Conservation (phyloP, 768 basidiomycete genomes). For the Pulveroboletus frians region DNA sequence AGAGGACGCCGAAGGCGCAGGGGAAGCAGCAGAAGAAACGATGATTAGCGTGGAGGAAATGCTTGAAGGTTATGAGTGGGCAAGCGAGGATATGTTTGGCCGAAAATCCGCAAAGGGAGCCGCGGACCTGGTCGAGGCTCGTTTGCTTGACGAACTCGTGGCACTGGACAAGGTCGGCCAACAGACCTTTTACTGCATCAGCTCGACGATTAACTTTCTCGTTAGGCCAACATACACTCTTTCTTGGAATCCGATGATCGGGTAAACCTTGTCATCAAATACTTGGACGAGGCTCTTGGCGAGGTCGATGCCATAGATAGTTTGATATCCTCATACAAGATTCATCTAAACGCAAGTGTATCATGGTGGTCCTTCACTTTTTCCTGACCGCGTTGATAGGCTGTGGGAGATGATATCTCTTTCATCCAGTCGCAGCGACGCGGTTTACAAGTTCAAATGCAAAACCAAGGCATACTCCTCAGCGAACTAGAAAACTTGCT, state of each 20-base stretch:
- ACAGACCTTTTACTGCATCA: not conserved
- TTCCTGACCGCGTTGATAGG: constrained; percentile 43
- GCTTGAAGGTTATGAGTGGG: constrained; percentile 98
- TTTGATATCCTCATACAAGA: constrained; percentile 88
- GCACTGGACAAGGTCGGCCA: constrained; percentile 83
- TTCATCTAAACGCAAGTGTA: constrained; percentile 81
- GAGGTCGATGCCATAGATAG: constrained; percentile 91
- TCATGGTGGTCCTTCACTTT: not conserved
- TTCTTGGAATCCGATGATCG: constrained; percentile 96
- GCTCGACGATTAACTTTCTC: not conserved
- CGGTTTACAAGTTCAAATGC: constrained; percentile 94
- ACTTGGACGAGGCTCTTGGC: constrained; percentile 80
- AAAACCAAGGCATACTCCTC: constrained; percentile 85
- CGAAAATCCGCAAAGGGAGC: constrained; percentile 63
- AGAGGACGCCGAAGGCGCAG: constrained; percentile 53
- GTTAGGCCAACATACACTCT: constrained; percentile 88
- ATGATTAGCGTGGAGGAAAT: constrained; percentile 95
- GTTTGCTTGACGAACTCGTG: constrained; percentile 82
- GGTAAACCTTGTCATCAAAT: constrained; percentile 76
- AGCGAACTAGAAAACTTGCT: constrained; percentile 84
- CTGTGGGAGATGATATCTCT: constrained; percentile 90
- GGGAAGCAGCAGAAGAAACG: constrained; percentile 74
- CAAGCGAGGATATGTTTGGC: constrained; percentile 69
- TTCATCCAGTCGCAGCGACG: constrained; percentile 96
- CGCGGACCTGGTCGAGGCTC: constrained; percentile 88